phyloP scores from a whole-genome alignment of 1,284 basidiomycete genomes.

The Xerocomus nothofagi region DNA sequence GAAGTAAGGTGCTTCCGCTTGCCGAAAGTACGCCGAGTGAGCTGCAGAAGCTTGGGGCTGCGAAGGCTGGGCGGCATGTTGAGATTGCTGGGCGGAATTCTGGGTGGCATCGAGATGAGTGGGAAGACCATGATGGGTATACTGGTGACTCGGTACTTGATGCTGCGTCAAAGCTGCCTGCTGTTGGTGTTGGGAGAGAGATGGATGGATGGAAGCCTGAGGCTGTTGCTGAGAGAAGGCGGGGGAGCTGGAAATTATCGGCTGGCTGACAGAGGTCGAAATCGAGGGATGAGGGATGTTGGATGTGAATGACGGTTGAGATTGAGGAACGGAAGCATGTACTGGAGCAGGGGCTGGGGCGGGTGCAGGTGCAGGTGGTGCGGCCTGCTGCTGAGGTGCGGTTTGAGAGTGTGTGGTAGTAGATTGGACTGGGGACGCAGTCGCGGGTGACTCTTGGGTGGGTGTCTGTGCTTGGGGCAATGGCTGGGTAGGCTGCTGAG shows the following conservation, averaged over 20 bases:
- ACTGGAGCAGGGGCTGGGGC: constrained; percentile 27
- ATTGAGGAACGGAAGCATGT: constrained; percentile 39
- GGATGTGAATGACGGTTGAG: constrained; percentile 41
- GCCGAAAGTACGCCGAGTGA: constrained; percentile 60
- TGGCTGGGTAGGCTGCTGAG: constrained; percentile 45
- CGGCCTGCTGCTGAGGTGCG: constrained; percentile 33
- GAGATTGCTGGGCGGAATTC: constrained; percentile 39
- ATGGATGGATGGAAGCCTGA: constrained; percentile 33
- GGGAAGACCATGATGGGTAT: constrained; percentile 60
- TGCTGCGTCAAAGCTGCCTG: constrained; percentile 41
- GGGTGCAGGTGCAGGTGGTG: constrained; percentile 18
- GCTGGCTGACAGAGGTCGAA: constrained; percentile 42
- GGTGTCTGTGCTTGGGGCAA: constrained; percentile 26
- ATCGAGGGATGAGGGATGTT: constrained; percentile 44
- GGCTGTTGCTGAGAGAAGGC: constrained; percentile 35
- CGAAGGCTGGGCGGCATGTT: constrained; percentile 31
- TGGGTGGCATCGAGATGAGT: constrained; percentile 62
- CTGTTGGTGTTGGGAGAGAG: constrained; percentile 36
- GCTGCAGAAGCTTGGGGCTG: constrained; percentile 35
- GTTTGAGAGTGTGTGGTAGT: constrained; percentile 37
- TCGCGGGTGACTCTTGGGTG: constrained; percentile 29
- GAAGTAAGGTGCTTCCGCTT: constrained; percentile 67
- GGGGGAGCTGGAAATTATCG: constrained; percentile 32
- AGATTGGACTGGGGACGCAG: constrained; percentile 38
- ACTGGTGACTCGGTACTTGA: constrained; percentile 49